Evolutionary conservation across 495 filamentous ascomycete genomes (phyloP).

Genomic region (Bryoglossum gracile): DNA sequence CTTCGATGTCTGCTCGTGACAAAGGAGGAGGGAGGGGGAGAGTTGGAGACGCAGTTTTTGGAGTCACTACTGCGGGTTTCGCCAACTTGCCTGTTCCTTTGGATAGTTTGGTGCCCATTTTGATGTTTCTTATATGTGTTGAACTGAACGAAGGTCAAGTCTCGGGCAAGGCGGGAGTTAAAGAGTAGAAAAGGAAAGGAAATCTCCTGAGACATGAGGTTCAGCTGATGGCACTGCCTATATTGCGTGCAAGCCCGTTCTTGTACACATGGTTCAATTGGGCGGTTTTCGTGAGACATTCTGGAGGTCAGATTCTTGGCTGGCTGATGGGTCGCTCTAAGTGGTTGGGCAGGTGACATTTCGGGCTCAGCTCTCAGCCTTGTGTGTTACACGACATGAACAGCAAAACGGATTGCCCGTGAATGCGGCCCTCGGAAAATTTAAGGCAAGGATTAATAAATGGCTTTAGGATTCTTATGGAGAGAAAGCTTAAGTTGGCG

Average conservation of each 20-base stretch:
- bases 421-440: no score
- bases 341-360: not conserved
- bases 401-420: no score
- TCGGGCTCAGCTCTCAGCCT: not conserved
- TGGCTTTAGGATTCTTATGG: no score
- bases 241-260: no score
- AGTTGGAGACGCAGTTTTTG: no score
- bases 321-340: not conserved
- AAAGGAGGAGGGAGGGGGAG: not conserved
- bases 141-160: not conserved
- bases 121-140: not conserved
- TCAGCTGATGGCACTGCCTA: not conserved
- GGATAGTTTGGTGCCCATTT: not conserved
- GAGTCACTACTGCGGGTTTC: no score
- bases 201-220: no score
- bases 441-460: no score
- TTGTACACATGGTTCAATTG: no score
- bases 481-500: no score
- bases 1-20: conserved; percentile 10
- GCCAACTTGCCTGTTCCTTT: not conserved
- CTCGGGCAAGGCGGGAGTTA: not conserved
- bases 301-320: not conserved
- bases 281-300: not conserved
- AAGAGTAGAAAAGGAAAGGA: not conserved
- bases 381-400: not conserved